Evolutionary conservation across 148 eudicot species (phyloP).

Genomic region (Camellia japonica): DNA sequence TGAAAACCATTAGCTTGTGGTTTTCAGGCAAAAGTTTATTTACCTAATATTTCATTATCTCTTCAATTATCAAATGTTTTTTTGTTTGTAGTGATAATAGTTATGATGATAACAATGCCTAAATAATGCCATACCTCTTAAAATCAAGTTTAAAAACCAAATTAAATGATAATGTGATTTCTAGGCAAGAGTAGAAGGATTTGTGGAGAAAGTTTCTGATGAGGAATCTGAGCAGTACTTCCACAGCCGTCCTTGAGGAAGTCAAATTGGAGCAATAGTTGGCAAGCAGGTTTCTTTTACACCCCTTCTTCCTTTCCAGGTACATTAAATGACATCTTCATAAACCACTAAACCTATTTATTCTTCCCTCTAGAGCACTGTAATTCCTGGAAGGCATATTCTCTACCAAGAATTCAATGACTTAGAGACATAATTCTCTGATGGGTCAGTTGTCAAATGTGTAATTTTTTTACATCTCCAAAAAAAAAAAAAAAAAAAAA

Average conservation of each 20-base stretch:
- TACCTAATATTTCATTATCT: background rate
- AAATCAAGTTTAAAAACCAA: background rate
- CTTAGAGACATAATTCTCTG: conserved; percentile 68
- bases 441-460: conserved; percentile 54
- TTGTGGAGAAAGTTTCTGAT: conserved; percentile 80
- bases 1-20: background rate
- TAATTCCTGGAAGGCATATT: conserved; percentile 69
- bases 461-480: background rate
- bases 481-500: too few relatives aligned
- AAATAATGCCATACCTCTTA: background rate
- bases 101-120: background rate
- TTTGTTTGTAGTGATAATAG: background rate
- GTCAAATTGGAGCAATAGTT: conserved; percentile 97
- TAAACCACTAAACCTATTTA: conserved; percentile 2
- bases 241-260: conserved; percentile 96
- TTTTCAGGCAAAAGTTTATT: background rate
- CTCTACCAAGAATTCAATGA: conserved; percentile 69
- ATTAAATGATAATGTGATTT: conserved; percentile 8
- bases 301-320: background rate
- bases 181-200: conserved; percentile 92
- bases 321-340: background rate
- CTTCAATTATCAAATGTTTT: background rate
- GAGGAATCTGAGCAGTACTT: conserved; percentile 87
- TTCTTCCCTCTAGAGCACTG: conserved; percentile 54
- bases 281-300: conserved; percentile 72